phyloP scores from a whole-genome alignment of 352 stramenopile species.

The Phytophthora fragariae region DNA sequence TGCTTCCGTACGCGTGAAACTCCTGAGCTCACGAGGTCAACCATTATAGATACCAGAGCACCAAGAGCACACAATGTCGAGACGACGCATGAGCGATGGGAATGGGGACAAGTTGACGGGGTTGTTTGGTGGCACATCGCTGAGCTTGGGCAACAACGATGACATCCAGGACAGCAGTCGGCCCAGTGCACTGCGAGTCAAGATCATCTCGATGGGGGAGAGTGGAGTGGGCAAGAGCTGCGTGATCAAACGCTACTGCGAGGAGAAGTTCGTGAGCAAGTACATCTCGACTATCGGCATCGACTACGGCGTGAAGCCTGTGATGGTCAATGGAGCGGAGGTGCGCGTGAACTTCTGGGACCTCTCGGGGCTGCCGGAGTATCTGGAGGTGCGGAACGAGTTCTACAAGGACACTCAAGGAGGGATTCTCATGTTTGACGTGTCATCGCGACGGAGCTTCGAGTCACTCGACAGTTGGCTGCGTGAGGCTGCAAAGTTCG shows the following conservation, averaged over 20 bases:
- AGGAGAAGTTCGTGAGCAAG: constrained; percentile 95
- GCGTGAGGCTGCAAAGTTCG: constrained; percentile 88
- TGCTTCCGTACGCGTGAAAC: constrained; percentile 12
- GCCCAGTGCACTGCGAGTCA: constrained; percentile 82
- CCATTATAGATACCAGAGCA: constrained; percentile 14
- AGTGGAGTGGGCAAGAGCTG: constrained; percentile 93
- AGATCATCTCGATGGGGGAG: constrained; percentile 95
- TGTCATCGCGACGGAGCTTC: constrained; percentile 81
- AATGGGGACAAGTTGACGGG: constrained; percentile 68
- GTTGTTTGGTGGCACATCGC: constrained; percentile 24
- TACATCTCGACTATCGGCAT: constrained; percentile 97
- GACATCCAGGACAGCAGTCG: constrained; percentile 42
- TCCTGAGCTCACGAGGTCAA: background rate
- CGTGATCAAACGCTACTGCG: constrained; percentile 96
- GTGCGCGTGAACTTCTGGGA: constrained; percentile 97
- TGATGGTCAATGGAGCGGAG: constrained; percentile 73
- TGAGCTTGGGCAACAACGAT: constrained; percentile 40
- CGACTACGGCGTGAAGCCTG: constrained; percentile 95
- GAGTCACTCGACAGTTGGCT: constrained; percentile 91
- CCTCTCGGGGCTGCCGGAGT: constrained; percentile 91
- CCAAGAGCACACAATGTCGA: constrained; percentile 23
- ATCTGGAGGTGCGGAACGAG: constrained; percentile 96
- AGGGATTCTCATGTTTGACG: constrained; percentile 81
- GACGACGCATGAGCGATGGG: constrained; percentile 61
- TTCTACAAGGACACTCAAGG: constrained; percentile 96